phyloP scores from a whole-genome alignment of 192 early-diverging fungal genomes.

The Coemansia reversa region DNA sequence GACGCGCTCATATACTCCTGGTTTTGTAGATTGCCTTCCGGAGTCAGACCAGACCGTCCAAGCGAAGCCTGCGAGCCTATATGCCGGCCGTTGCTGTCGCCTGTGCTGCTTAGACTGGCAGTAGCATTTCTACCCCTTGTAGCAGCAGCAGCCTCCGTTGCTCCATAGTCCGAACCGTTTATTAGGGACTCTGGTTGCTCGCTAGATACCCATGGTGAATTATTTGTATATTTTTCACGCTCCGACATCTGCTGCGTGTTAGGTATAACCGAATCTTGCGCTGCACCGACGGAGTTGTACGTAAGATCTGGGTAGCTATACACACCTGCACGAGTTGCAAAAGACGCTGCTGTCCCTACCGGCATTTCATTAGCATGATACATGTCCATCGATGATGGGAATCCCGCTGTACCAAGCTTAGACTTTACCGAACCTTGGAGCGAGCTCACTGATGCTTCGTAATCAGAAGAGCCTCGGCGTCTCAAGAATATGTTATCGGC shows the following conservation, averaged over 20 bases:
- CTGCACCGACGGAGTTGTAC: slow-evolving; percentile 13
- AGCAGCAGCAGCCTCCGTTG: background rate
- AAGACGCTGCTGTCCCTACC: background rate
- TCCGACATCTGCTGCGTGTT: slow-evolving; percentile 4
- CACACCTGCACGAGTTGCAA: background rate
- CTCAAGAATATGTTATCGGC: slow-evolving; percentile 8
- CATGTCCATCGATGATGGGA: slow-evolving; percentile 8
- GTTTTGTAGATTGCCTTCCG: slow-evolving; percentile 11
- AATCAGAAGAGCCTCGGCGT: slow-evolving; percentile 19
- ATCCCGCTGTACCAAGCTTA: background rate
- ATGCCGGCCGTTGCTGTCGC: slow-evolving; percentile 2
- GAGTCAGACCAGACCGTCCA: slow-evolving; percentile 1
- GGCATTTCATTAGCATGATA: background rate
- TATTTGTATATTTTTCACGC: background rate
- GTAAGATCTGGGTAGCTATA: slow-evolving; percentile 49
- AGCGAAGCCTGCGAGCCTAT: background rate
- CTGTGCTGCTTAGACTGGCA: slow-evolving; percentile 7
- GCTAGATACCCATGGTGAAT: background rate
- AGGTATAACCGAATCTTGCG: slow-evolving; percentile 8
- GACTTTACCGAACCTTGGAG: slow-evolving; percentile 18
- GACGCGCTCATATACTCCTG: slow-evolving; percentile 25
- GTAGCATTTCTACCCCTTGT: background rate
- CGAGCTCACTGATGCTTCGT: slow-evolving; percentile 2
- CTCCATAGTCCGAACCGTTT: slow-evolving; percentile 1
- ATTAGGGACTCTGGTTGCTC: background rate